These are phyloP conservation scores for Biscogniauxia marginata DNA, from an alignment of 2,329 filamentous ascomycete genomes.

Conservation along the genomic window DNA sequence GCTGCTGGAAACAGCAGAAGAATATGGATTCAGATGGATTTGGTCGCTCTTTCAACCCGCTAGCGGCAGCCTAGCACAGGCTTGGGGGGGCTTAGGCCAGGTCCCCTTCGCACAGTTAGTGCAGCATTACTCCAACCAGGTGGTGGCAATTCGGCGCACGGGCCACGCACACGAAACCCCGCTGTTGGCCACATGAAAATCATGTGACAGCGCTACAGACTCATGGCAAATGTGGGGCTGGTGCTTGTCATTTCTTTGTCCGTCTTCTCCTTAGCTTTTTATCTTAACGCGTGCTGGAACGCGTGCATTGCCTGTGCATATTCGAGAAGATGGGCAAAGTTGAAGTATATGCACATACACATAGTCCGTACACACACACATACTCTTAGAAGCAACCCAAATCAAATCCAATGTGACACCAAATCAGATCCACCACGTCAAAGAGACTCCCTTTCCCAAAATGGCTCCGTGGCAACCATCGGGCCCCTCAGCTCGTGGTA, in stretches of 20 bases:
- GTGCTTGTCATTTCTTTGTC: not conserved
- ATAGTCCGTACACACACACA: too few relatives aligned
- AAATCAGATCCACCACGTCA: too few relatives aligned
- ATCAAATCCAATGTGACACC: constrained; percentile 6
- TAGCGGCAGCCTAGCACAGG: constrained; percentile 15
- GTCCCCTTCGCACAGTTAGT: not conserved
- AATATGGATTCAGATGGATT: constrained; percentile 26
- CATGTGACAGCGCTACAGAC: constrained; percentile 25
- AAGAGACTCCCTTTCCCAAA: too few relatives aligned
- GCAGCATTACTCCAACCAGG: constrained; percentile 7
- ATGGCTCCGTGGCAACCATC: constrained; percentile 19
- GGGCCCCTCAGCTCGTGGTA: constrained; percentile 10
- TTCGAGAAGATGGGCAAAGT: not conserved
- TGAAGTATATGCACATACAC: too few relatives aligned
- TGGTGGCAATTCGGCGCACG: constrained; percentile 6
- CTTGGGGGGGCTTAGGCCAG: not conserved
- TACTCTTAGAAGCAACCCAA: too few relatives aligned
- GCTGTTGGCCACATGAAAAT: constrained; percentile 13
- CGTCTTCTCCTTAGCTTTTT: not conserved
- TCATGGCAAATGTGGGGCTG: constrained; percentile 2
- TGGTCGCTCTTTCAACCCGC: constrained; percentile 27
- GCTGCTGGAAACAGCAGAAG: constrained; percentile 30
- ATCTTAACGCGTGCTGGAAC: constrained; percentile 5
- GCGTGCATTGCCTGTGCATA: not conserved
- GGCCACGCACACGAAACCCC: constrained; percentile 5